These are phyloP conservation scores for Beta vulgaris DNA, from an alignment of 148 eudicot species.

Conservation along the genomic window DNA sequence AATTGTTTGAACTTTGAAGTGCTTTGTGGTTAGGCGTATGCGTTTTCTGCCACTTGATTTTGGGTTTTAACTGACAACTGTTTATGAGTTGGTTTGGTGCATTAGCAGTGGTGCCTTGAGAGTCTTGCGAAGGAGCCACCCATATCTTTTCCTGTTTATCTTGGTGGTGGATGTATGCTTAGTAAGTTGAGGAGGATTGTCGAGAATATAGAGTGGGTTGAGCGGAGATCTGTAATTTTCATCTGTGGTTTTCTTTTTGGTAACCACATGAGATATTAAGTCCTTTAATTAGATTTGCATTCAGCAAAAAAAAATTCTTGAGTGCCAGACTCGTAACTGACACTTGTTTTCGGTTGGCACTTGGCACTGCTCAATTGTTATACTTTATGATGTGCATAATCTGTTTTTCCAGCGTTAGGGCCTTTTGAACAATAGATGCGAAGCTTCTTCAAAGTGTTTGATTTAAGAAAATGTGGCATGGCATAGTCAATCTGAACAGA, in stretches of 20 bases:
- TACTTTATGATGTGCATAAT: neutral
- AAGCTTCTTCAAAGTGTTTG: neutral
- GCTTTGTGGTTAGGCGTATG: neutral
- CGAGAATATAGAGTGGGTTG: neutral
- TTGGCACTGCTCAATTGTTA: too few species aligned
- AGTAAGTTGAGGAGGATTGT: neutral
- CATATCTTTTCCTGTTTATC: neutral
- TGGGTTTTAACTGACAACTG: neutral
- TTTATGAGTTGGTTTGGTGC: neutral
- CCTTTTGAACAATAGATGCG: neutral
- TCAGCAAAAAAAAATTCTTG: too few species aligned
- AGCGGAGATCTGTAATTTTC: neutral
- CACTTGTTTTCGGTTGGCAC: too few species aligned
- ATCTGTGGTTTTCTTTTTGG: neutral
- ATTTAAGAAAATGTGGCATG: neutral
- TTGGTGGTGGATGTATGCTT: neutral
- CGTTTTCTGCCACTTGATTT: neutral
- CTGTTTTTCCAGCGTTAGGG: neutral
- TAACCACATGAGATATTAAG: neutral
- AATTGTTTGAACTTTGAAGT: neutral
- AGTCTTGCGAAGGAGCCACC: neutral
- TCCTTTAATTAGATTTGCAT: too few species aligned
- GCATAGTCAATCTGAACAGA: neutral
- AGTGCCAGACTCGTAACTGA: too few species aligned
- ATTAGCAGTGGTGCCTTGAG: neutral